A percentile compares a stretch with the other conserved stretches of the same genome.
Conservation (phyloP, 1,284 basidiomycete species). For the Sporisorium scitamineum region DNA sequence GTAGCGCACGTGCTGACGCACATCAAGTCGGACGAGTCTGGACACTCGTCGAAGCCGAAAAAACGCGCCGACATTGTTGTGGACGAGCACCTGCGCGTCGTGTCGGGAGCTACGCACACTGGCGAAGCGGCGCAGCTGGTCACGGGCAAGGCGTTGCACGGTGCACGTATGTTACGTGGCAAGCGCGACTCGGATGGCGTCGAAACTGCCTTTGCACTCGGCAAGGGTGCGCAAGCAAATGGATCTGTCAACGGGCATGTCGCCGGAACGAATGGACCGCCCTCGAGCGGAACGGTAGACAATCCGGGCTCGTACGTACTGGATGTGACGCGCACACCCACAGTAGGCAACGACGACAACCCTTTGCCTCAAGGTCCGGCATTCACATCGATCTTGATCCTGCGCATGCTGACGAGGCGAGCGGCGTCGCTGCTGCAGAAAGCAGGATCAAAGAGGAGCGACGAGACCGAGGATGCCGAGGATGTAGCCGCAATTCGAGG, state of each 20-base stretch:
- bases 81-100: conserved; percentile 28
- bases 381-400: conserved; percentile 56
- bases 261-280: conserved; percentile 16
- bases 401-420: conserved; percentile 60
- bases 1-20: conserved; percentile 53
- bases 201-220: conserved; percentile 21
- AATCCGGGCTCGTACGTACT: conserved; percentile 57
- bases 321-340: conserved; percentile 64
- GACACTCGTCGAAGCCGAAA: background rate
- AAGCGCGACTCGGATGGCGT: conserved; percentile 35
- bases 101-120: conserved; percentile 28
- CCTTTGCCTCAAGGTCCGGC: conserved; percentile 60
- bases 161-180: conserved; percentile 25
- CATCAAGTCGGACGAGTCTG: conserved; percentile 21
- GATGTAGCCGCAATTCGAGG: conserved; percentile 37
- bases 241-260: conserved; percentile 11
- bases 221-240: conserved; percentile 13
- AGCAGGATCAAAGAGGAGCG: conserved; percentile 39
- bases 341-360: conserved; percentile 46
- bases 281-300: conserved; percentile 58
- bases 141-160: conserved; percentile 17
- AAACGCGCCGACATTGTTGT: conserved; percentile 22
- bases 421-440: conserved; percentile 52
- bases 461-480: conserved; percentile 15
- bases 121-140: conserved; percentile 30